These are phyloP conservation scores for Pythium diclinum DNA, from an alignment of 352 stramenopile species.

Conservation along the genomic window DNA sequence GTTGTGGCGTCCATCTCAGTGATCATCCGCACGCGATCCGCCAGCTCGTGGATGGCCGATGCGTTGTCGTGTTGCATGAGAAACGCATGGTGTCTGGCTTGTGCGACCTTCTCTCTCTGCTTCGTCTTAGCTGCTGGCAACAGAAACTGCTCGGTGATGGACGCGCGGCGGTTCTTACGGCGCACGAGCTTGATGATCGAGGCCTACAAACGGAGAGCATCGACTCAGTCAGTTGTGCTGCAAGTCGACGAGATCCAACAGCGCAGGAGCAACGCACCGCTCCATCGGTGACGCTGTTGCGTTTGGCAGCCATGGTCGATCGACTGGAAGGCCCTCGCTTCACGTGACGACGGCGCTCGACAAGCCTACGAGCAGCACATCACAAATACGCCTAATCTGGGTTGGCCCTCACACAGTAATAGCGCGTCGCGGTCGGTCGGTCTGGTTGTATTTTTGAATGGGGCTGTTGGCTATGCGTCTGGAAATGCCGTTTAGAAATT, in stretches of 20 bases:
- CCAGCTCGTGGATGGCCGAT: conserved; percentile 36
- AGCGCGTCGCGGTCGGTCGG: background rate
- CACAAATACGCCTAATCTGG: background rate
- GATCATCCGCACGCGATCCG: conserved; percentile 41
- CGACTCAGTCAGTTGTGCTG: background rate
- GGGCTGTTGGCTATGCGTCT: background rate
- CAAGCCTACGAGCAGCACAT: background rate
- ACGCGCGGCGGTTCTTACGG: conserved; percentile 47
- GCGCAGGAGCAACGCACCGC: background rate
- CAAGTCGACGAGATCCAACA: background rate
- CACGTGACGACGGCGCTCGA: background rate
- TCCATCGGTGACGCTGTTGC: conserved; percentile 3
- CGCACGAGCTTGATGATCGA: conserved; percentile 51
- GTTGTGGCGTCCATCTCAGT: conserved; percentile 22
- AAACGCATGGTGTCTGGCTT: conserved; percentile 49
- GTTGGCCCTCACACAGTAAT: background rate
- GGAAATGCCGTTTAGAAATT: background rate
- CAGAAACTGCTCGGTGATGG: conserved; percentile 46
- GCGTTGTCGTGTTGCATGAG: conserved; percentile 53
- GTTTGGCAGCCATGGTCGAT: conserved; percentile 8
- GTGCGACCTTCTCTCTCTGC: conserved; percentile 45
- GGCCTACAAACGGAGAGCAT: conserved; percentile 30
- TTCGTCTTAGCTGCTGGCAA: conserved; percentile 34
- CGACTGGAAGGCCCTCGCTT: background rate
- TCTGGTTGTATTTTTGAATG: conserved; percentile 3